phyloP scores from a whole-genome alignment of 192 early-diverging fungal genomes.

The Coemansia sp. region DNA sequence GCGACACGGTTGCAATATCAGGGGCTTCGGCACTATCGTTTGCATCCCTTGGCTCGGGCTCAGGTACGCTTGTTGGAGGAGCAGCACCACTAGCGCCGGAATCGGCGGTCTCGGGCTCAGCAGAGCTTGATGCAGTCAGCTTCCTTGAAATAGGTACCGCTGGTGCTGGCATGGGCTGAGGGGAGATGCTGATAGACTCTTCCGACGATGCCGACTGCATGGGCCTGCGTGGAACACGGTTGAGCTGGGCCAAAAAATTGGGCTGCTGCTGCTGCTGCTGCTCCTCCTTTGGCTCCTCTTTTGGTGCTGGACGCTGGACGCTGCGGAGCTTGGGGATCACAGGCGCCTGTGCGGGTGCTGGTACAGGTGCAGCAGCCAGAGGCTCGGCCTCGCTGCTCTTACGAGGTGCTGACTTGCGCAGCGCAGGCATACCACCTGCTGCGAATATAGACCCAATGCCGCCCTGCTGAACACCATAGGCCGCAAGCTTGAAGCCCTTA shows the following conservation, averaged over 20 bases:
- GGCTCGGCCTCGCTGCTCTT: slow-evolving; percentile 30
- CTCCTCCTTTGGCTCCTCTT: slow-evolving; percentile 26
- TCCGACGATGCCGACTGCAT: slow-evolving; percentile 18
- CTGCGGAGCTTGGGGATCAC: slow-evolving; percentile 52
- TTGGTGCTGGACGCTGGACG: slow-evolving; percentile 24
- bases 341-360: slow-evolving; percentile 17
- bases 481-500: slow-evolving; percentile 64
- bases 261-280: slow-evolving; percentile 25
- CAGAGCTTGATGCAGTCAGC: slow-evolving; percentile 4
- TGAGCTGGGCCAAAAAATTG: slow-evolving; percentile 47
- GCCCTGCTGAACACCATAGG: slow-evolving; percentile 77
- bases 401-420: slow-evolving; percentile 60
- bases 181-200: slow-evolving; percentile 17
- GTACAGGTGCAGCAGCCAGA: neutral
- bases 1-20: neutral
- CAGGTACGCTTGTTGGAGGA: neutral
- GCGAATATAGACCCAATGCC: slow-evolving; percentile 75
- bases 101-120: neutral
- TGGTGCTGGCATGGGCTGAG: slow-evolving; percentile 17
- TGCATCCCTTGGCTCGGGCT: neutral
- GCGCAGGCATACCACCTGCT: slow-evolving; percentile 65
- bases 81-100: neutral
- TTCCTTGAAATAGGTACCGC: slow-evolving; percentile 22
- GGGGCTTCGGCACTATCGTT: neutral
- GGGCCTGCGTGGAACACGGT: slow-evolving; percentile 37